Evolutionary conservation across 2,329 filamentous ascomycete species (phyloP), one percentile per base, ranked within the genome.

Genomic region (Fusarium transvaalense): DNA sequence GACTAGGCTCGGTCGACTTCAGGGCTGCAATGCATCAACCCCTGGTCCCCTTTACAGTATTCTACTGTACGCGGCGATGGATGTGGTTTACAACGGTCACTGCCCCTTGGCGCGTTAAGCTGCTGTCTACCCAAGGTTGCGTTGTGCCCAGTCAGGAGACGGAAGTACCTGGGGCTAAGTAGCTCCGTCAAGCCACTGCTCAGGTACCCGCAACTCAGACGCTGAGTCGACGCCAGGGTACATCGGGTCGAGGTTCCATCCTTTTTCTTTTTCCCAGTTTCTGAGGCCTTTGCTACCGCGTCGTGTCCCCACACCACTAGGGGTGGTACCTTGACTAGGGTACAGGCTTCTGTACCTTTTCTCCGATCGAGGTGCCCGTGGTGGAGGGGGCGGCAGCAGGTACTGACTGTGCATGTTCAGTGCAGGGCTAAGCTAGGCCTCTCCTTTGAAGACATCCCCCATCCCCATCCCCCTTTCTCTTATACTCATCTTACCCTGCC

Each of bases 401-500:
- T 50, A 50, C 32, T 23, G 10, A 46, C 43, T 31, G 45, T 61
- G 55, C 29, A 60, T 38, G 21, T 48, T 34, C n/a, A 61, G 43
- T 61, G 56, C 59, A 55, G 56, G 60, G 53, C 62, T 58, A 55
- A 52, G 65, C 50, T 43, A 46, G 34, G 34, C 31, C 65, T 68
- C 72, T 74, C 75, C 74, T 75, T 74, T 74, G 69, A 72, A 71
- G 73, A 74, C 76, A 78, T 77, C 78, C 74, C 76, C 75, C 53
- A 53, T 64, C 43, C 60, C 61, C 77, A 60, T 76, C 72, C 76
- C 76, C 75, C n/a, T n/a, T n/a, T n/a, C n/a, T n/a, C n/a, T n/a
- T n/a, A n/a, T n/a, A n/a, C n/a, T n/a, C n/a, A n/a, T n/a, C n/a
- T n/a, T n/a, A n/a, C n/a, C n/a, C n/a, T n/a, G 14, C 27, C 27